A percentile compares a stretch with the other conserved stretches of the same genome.
Evolutionary conservation across 169 alveolate genomes (phyloP).

Genomic region (Plasmodium inui): DNA sequence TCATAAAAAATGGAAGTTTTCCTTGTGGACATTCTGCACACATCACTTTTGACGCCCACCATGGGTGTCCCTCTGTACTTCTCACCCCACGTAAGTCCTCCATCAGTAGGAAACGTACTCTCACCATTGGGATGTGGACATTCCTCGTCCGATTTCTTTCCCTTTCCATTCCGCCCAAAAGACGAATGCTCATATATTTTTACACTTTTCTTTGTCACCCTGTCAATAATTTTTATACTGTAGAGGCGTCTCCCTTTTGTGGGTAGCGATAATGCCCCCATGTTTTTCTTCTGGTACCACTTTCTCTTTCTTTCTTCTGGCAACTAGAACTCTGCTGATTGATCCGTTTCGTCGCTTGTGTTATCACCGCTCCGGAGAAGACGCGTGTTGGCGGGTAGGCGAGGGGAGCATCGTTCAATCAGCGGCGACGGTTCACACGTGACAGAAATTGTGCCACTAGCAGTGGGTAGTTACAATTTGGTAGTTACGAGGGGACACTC

Average conservation of each 20-base stretch:
- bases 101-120: background rate
- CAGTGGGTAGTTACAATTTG: background rate
- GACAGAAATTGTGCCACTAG: background rate
- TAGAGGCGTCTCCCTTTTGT: slow-evolving; percentile 3
- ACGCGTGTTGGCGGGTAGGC: background rate
- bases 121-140: background rate
- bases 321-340: background rate
- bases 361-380: background rate
- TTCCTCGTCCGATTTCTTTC: background rate
- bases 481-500: background rate
- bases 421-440: too few species aligned
- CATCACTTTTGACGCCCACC: background rate
- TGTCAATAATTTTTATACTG: slow-evolving; percentile 55
- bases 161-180: background rate
- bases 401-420: too few species aligned
- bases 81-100: background rate
- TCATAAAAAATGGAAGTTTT: slow-evolving; percentile 53
- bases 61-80: background rate
- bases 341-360: background rate
- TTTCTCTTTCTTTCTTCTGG: background rate
- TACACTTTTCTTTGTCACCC: slow-evolving; percentile 4
- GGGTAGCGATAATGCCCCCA: background rate
- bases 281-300: background rate
- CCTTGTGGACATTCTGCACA: background rate
- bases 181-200: slow-evolving; percentile 14